phyloP scores from a whole-genome alignment of 305 asterid species.

The Fraxinus latifolia region DNA sequence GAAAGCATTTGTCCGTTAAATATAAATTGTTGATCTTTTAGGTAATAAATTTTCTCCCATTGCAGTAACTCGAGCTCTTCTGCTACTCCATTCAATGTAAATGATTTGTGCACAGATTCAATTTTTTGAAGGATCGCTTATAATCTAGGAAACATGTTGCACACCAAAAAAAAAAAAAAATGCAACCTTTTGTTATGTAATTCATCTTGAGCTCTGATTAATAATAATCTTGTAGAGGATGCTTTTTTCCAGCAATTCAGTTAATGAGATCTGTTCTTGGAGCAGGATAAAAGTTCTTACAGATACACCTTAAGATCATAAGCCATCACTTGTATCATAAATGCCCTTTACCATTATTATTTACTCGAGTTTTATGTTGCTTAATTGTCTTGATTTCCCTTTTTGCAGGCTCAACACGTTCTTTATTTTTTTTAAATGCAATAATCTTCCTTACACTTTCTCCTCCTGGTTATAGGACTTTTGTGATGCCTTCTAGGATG shows the following conservation, averaged over 20 bases:
- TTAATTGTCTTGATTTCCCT: not conserved
- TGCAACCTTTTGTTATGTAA: not conserved
- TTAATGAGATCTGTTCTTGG: constrained; percentile 3
- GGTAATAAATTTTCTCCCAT: not conserved
- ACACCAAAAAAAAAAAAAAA: not conserved
- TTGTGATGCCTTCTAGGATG: constrained; percentile 94
- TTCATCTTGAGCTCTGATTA: not conserved
- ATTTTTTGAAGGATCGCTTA: not conserved
- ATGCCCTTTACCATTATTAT: not conserved
- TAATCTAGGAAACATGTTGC: not conserved
- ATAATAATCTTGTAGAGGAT: not conserved
- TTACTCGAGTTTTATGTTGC: not conserved
- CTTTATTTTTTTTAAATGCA: not conserved
- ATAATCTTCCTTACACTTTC: not conserved
- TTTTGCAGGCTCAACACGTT: not conserved
- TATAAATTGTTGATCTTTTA: not conserved
- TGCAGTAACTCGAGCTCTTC: not conserved
- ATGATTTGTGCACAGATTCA: not conserved
- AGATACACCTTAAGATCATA: not conserved
- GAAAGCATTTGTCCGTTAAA: not conserved
- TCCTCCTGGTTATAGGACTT: constrained; percentile 60
- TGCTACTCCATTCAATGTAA: not conserved
- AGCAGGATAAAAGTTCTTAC: constrained; percentile 4
- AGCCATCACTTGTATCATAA: not conserved
- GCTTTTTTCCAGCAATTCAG: not conserved